Conservation (phyloP, 768 basidiomycete genomes). For the Neoboletus magnificus region DNA sequence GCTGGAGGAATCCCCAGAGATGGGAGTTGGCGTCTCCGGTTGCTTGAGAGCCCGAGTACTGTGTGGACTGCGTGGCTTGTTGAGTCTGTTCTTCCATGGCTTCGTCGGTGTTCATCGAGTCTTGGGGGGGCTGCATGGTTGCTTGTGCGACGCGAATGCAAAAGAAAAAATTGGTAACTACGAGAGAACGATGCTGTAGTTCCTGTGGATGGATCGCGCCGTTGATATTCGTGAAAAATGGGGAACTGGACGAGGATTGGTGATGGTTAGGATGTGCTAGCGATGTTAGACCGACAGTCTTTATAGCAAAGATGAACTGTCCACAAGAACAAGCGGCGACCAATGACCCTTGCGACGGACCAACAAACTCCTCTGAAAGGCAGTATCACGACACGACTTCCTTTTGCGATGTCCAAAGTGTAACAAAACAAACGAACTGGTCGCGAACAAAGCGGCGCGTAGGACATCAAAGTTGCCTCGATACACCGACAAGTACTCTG, state of each 20-base stretch:
- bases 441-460: background rate
- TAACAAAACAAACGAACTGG: background rate
- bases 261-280: background rate
- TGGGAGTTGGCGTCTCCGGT: slow-evolving; percentile 25
- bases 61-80: slow-evolving; percentile 41
- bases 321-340: slow-evolving; percentile 16
- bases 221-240: background rate
- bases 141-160: background rate
- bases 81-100: slow-evolving; percentile 33
- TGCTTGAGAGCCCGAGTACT: slow-evolving; percentile 31
- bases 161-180: background rate
- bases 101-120: slow-evolving; percentile 28
- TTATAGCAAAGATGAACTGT: slow-evolving; percentile 16
- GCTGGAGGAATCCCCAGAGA: slow-evolving; percentile 73
- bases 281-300: background rate
- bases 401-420: slow-evolving; percentile 5
- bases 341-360: background rate
- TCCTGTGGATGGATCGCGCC: background rate
- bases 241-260: background rate
- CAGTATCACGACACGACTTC: slow-evolving; percentile 7
- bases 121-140: slow-evolving; percentile 19
- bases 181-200: background rate
- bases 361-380: slow-evolving; percentile 20
- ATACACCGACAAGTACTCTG: slow-evolving; percentile 10
- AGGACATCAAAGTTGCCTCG: slow-evolving; percentile 17